Base-by-base conservation (phyloP, 257 asterid species). In the Scutellaria minor region DNA sequence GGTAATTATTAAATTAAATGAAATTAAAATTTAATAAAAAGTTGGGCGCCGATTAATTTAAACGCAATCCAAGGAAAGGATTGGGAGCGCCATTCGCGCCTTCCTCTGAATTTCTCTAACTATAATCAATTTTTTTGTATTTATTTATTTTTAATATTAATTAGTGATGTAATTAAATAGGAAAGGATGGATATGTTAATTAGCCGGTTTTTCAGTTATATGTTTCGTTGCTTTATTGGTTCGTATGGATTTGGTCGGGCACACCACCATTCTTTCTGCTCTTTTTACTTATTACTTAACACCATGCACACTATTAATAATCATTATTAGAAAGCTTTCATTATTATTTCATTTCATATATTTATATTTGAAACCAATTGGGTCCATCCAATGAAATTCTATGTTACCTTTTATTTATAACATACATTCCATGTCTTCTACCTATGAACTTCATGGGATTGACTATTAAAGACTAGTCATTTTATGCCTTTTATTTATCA, bases 131-230 rank as follows among this genome's bases (percentile, higher is more conserved):
- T 24, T 24, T 24, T 2, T 24, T 24, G 27, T 24, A 1, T 24
- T 24, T 24, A 24, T 1, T 24, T 24, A 24, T 24, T 24, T 18
- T 24, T 24, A 24, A 24, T 24, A 24, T 24, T 24, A 24, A 1
- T 24, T 24, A 24, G 27, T 1, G 27, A 24, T 24, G 27, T 0
- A 0, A 24, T 24, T 24, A 24, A 1, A 24, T 24, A 24, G 20
- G 79, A 31, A 0, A 0, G 4, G 37, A 31, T 22, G 27, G 2
- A 22, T 22, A 22, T 3, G 80, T 80, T 78, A 73, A 50, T 55
- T 18, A 39, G 79, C 77, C 90, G 81, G 78, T 78, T 76, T 85
- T 83, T 74, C 82, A 55, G 87, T 82, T 80, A 9, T 42, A 9
- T 45, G 73, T 59, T 62, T 72, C 7, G 44, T 5, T 68, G 0